Percentiles rank a stretch among this genome's conserved stretches.
These are phyloP conservation scores for Gardenia jasminoides DNA, from an alignment of 257 asterid species.

Conservation along the genomic window DNA sequence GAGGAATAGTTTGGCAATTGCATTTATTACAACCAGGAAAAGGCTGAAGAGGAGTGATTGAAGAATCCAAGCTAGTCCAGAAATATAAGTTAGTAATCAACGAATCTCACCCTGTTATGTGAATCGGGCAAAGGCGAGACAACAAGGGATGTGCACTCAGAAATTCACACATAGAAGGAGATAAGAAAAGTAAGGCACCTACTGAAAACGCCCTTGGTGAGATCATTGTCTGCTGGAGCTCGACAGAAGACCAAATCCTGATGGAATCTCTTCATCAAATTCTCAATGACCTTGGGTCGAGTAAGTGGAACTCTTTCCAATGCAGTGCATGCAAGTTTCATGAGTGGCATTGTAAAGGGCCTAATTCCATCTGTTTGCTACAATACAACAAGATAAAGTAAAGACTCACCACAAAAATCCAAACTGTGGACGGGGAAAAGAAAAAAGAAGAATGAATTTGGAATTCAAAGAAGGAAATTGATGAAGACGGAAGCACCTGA, in stretches of 20 bases:
- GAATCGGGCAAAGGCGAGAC: not conserved
- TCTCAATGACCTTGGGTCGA: slow-evolving; percentile 53
- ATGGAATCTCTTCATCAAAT: slow-evolving; percentile 65
- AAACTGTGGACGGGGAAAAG: not conserved
- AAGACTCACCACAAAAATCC: not conserved
- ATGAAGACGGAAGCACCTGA: slow-evolving; percentile 45
- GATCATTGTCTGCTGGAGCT: slow-evolving; percentile 69
- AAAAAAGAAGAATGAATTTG: not conserved
- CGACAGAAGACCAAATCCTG: slow-evolving; percentile 85
- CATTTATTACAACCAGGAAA: not conserved
- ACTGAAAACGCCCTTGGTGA: slow-evolving; percentile 60
- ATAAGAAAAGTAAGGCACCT: slow-evolving; percentile 3
- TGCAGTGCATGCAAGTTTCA: slow-evolving; percentile 91
- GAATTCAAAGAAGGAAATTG: not conserved
- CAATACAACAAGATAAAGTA: slow-evolving; percentile 16
- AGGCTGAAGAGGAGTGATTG: not conserved
- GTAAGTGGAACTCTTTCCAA: slow-evolving; percentile 90
- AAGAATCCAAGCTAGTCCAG: not conserved
- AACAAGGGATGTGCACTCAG: not conserved
- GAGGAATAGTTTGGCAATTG: no score
- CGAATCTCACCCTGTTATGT: not conserved
- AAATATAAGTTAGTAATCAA: not conserved
- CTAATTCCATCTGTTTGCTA: slow-evolving; percentile 86
- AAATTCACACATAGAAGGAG: not conserved
- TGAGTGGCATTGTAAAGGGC: slow-evolving; percentile 94